These are phyloP conservation scores for Capsicum pubescens DNA, from an alignment of 257 asterid genomes.

Conservation along the genomic window DNA sequence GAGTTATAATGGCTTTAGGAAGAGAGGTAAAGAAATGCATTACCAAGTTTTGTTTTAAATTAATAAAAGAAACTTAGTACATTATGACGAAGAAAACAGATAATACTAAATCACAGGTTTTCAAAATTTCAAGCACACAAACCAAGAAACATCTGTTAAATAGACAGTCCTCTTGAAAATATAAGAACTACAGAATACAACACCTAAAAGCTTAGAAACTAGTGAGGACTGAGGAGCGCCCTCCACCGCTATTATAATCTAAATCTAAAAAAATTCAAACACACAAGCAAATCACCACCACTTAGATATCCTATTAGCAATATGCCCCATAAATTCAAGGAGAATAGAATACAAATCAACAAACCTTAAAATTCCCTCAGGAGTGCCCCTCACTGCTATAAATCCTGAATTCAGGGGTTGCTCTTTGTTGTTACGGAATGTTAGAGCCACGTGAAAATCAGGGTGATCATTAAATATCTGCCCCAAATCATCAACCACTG, in stretches of 20 bases:
- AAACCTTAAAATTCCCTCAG: constrained; percentile 78
- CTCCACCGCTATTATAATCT: neutral
- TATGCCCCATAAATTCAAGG: neutral
- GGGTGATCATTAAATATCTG: constrained; percentile 64
- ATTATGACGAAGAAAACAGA: neutral
- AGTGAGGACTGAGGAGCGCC: neutral
- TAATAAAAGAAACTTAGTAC: neutral
- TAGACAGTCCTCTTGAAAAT: neutral
- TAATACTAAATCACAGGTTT: neutral
- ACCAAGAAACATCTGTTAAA: constrained; percentile 1
- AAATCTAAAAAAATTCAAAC: neutral
- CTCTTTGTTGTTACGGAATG: constrained; percentile 93
- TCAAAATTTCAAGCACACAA: neutral
- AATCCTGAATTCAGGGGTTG: constrained; percentile 97
- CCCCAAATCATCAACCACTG: constrained; percentile 77
- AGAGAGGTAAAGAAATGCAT: neutral
- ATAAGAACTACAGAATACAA: constrained; percentile 6
- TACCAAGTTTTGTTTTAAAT: constrained; percentile 8
- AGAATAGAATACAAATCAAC: constrained; percentile 15
- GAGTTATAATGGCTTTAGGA: constrained; percentile 11
- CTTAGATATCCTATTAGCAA: neutral
- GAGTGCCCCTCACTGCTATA: constrained; percentile 89
- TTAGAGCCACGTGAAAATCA: constrained; percentile 81
- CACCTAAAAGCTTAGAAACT: neutral
- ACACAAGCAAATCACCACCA: neutral